Evolutionary conservation across 805 yeast species (phyloP), one percentile per base, ranked within the genome.

Genomic region (Sporopachydermia lactativora): DNA sequence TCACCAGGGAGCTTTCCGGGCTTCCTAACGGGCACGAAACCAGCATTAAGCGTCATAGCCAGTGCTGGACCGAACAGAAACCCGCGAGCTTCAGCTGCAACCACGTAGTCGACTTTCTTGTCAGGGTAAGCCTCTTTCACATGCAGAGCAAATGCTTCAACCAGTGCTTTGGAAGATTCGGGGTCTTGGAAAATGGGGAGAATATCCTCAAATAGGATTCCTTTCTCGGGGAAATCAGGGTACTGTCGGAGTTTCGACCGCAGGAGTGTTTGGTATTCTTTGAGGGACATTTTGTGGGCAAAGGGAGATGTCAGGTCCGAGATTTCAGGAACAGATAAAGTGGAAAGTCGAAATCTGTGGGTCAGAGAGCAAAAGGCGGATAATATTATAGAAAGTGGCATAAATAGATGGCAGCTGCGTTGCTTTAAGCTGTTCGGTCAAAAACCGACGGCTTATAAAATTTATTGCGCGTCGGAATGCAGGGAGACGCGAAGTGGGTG

Each of bases 21-120:
- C 66, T 92, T 92, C 70, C 99, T 83, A 37, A 92, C 80, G 17
- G 99, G 97, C 40, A 89, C 81, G 53, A 92, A 92, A 5, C 96
- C 94, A 31, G 89, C 88, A 46, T 79, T 78, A 43, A 92, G 61
- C 42, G 83, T 89, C 48, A 92, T 70, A 5, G 98, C 98, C 50
- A 92, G 69, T 28, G 97, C 67, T 37, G 99, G 99, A 11, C 97
- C 99, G 54, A 92, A 89, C 43, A 92, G 68, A 60, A 92, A 92
- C 3, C 99, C 99, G 62, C 99, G 79, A 39, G 96, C 82, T 62
- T 92, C 99, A 49, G 92, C 71, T 38, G 97, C 99, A 39, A 92
- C 85, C 45, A 92, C 70, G 56, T 81, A 89, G 56, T 92, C 96
- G 47, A 94, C 75, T 49, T 77, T 73, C 46, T 67, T 65, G 45